Evolutionary conservation across 306 rosid species (phyloP), one percentile per base, ranked within the genome.

Genomic region (Vicia sativa): DNA sequence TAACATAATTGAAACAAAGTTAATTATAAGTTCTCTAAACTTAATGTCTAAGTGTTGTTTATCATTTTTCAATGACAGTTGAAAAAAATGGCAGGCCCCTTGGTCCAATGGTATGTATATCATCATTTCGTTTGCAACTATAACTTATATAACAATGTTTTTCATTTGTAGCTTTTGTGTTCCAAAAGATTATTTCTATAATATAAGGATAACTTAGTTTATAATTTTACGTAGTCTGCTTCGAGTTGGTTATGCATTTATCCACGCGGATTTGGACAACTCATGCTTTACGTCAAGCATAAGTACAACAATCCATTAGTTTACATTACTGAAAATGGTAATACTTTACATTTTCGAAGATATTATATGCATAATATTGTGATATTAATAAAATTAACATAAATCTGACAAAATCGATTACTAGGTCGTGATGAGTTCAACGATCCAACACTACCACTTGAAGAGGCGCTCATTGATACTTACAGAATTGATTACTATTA

Each of bases 401-500:
- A 38, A 46, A 41, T 65, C 11, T 57, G 14, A 58, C 26, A 61
- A 45, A 53, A 53, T 11, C 19, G 19, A 59, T 28, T 61, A 44
- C 8, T 29, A 82, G 87, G 87, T 58, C n/a, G 59, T 4, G 84
- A 81, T 44, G 95, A 90, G 54, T 41, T 16, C 14, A 67, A 81
- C 68, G 85, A 91, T 63, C 80, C 81, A 37, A 62, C 75, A 0
- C 44, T 81, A 16, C 0, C 89, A 0, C 80, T 84, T 3, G 66
- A 81, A 61, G 74, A 84, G 45, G 72, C 85, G 0, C 84, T 91
- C 0, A 31, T 23, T 3, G 96, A 91, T 74, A 52, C 71, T 37
- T 75, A 79, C 1, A 82, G 96, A 81, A 76, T 91, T 50, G 86
- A 83, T 23, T 88, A 79, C 76, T 11, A 64, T 54, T 7, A 41